Base-by-base conservation (phyloP, 345 rosid species). In the Litchi chinensis region DNA sequence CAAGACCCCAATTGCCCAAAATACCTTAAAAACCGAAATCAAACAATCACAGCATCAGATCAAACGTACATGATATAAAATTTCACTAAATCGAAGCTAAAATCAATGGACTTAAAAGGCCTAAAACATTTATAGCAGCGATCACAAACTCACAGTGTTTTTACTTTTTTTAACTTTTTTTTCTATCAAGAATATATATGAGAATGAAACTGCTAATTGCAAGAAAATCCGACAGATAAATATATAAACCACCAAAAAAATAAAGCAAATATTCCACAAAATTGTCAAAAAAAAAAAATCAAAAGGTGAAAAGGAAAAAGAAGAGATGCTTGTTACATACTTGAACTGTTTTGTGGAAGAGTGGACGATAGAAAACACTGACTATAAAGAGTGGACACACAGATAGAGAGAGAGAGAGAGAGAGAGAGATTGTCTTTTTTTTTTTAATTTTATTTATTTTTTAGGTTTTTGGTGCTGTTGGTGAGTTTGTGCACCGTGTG, bases 231-330 rank as follows among this genome's bases (percentile, higher is more conserved):
- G 43, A 48, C 50, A 28, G 39, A 60, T 41, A 28, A 18, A 52
- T 8, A 76, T 1, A 37, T 32, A 32, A 32, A 32, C 37, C 37
- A 32, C 28, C 19, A 26, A n/a, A 50, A 57, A 21, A 13, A 68
- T 50, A 75, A 76, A 81, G 71, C n/a, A 79, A 76, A 84, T 81
- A 81, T 79, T 83, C 85, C 67, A 68, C 56, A 70, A 65, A 12
- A 24, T 65, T 12, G 19, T 65, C 9, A 65, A 4, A 65, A 26
- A 32, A 3, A 28, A 21, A 60, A 65, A 10, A 65, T 0, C 2
- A 7, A 26, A 26, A 22, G 24, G 0, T 0, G 24, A 79, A 59
- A 77, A 19, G 57, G 32, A 64, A 83, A 66, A 68, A 63, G 40
- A 26, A 76, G 60, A 81, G 80, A 83, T 79, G 85, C 85, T 79